Percentiles rank a stretch among this genome's conserved stretches.
Conservation (phyloP, 768 basidiomycete species). For the Mycena belliarum region DNA sequence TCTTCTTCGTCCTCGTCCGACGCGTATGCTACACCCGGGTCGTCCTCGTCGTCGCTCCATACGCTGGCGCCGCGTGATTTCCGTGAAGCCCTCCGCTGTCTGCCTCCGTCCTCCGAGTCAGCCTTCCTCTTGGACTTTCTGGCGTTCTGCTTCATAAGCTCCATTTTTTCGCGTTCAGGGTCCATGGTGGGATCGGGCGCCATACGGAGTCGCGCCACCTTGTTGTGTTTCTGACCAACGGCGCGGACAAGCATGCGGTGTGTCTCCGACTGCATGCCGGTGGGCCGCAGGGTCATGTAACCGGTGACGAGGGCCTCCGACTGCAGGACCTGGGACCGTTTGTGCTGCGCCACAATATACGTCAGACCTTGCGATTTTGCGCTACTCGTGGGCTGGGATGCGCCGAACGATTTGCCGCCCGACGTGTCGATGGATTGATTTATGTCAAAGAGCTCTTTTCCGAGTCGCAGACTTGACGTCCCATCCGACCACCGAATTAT, state of each 20-base stretch:
- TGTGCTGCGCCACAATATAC: conserved; percentile 89
- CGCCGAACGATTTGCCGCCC: conserved; percentile 59
- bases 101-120: conserved; percentile 51
- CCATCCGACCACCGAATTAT: conserved; percentile 97
- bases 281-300: conserved; percentile 80
- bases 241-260: conserved; percentile 87
- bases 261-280: conserved; percentile 87
- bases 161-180: conserved; percentile 72
- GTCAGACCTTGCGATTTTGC: conserved; percentile 72
- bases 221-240: conserved; percentile 83
- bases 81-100: conserved; percentile 46
- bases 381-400: conserved; percentile 24
- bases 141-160: conserved; percentile 62
- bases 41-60: conserved; percentile 73
- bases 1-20: conserved; percentile 64
- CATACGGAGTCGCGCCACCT: conserved; percentile 76
- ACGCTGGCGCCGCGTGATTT: conserved; percentile 43
- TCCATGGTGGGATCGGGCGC: conserved; percentile 77
- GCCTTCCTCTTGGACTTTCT: conserved; percentile 63
- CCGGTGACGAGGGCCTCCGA: conserved; percentile 83
- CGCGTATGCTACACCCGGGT: conserved; percentile 45
- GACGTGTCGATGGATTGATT: conserved; percentile 78
- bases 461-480: conserved; percentile 83
- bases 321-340: conserved; percentile 83
- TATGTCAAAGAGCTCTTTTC: conserved; percentile 93